Base-by-base conservation (phyloP, 208 protist species). In the Vickermania ingenoplastis region DNA sequence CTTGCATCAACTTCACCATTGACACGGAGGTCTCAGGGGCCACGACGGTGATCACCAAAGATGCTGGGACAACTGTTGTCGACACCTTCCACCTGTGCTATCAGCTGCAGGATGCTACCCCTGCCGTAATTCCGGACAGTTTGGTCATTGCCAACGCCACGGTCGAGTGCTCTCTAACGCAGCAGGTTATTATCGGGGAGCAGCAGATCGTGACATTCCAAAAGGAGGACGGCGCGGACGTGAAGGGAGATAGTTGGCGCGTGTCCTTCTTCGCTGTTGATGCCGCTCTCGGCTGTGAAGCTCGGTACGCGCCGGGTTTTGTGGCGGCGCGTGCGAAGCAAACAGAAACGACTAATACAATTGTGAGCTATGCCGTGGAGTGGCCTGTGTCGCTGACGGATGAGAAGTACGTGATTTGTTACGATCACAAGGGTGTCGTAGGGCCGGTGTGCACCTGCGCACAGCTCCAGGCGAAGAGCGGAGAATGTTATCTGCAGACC, bases 31-130 rank as follows among this genome's bases (percentile, higher is more conserved):
- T 21, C 1, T 86, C 78, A 5, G 81, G 50, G 22, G 3, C 63
- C n/a, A 76, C n/a, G 30, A 41, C 24, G 0, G 81, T 79, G 2
- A 54, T 82, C 7, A 91, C 84, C 22, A 21, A 25, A 27, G 13
- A 65, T 11, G 81, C 62, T 31, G 52, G 61, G 21, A 81, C 75
- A 17, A 31, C 71, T 22, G 69, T 75, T 27, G 69, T 86, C 5
- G 81, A 71, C 41, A 45, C 63, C 4, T 77, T 90, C 63, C 83
- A 83, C 61, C 13, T 95, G 54, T 95, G 89, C 68, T 95, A 95
- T 75, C 68, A 45, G 22, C 77, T 95, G 22, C 23, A 4, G 57
- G 53, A 57, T 49, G 85, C 83, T 30, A 91, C 85, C 21, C 74
- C 89, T 14, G 74, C 83, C 14, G 54, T 79, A 41, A 55, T 92